A percentile compares a stretch with the other conserved stretches of the same genome.
phyloP scores from a whole-genome alignment of 805 yeast species.

The Starmerella floris region DNA sequence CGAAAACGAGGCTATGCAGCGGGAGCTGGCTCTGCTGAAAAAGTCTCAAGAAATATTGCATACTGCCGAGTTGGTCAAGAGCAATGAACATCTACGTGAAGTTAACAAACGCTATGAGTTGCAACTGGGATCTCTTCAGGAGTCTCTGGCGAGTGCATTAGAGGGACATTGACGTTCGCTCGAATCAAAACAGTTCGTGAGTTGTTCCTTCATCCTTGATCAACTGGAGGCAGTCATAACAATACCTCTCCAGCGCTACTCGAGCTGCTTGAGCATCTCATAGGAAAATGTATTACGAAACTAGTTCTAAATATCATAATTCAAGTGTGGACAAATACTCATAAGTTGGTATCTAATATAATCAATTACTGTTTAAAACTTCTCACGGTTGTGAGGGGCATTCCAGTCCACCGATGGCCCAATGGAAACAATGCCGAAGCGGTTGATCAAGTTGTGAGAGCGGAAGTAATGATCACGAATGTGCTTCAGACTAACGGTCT shows the following conservation, averaged over 20 bases:
- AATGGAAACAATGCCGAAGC: conserved; percentile 66
- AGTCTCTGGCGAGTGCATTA: conserved; percentile 19
- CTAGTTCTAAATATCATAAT: background rate
- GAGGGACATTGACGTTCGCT: conserved; percentile 7
- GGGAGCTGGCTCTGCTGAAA: conserved; percentile 14
- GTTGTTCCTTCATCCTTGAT: no score
- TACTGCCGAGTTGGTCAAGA: conserved; percentile 12
- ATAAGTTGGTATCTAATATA: no score
- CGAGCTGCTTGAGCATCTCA: no score
- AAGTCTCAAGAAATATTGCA: conserved; percentile 2
- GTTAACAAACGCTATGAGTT: conserved; percentile 17
- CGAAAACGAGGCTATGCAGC: conserved; percentile 14
- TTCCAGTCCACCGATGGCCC: conserved; percentile 48
- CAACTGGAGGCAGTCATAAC: no score
- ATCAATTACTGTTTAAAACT: background rate
- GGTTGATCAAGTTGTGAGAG: conserved; percentile 70
- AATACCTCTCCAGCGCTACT: no score
- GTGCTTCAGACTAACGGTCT: conserved; percentile 77
- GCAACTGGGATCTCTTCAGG: conserved; percentile 21
- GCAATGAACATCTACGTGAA: conserved; percentile 14
- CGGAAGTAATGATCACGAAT: conserved; percentile 85
- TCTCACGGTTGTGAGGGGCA: conserved; percentile 17
- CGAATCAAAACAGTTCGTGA: no score
- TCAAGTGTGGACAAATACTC: no score
- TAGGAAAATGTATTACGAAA: no score